Base-by-base conservation (phyloP, 176 grass and related monocot species). In the Poa annua region DNA sequence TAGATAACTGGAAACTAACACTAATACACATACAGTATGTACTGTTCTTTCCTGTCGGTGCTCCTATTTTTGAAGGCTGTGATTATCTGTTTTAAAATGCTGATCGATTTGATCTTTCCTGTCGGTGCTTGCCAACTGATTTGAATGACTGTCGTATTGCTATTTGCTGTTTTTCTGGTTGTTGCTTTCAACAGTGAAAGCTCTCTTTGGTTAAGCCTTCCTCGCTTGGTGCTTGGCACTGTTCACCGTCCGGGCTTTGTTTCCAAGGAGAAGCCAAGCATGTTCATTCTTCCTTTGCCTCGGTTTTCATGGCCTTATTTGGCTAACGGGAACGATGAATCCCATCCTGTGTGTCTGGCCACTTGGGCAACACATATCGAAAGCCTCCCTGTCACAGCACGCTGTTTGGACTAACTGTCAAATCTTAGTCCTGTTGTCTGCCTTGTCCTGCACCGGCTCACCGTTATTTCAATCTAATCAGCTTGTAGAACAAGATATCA, bases 211-310 rank as follows among this genome's bases (percentile, higher is more conserved):
- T 13, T 13, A 26, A 61, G 24, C 22, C 11, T 13, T 61, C 22
- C 25, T 5, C 3, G 1, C 11, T 61, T 61, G 59, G 11, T 61
- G 59, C 59, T 26, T 61, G 59, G 57, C 13, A 0, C 13, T 33
- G 61, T 61, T 61, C 21, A 5, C 76, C 87, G 59, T 80, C 49
- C 48, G 69, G 76, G 87, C 87, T 71, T 59, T 66, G 35, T 75
- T 55, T n/a, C 57, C 56, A n/a, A 48, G 47, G 74, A 66, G 57
- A 64, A 35, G 62, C 74, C 55, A 29, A 34, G 20, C 21, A 2
- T 26, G 22, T 29, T 61, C 24, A 4, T 61, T 26, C 4, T 61
- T 6, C 11, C 1, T 4, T 14, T 13, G 57, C 57, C 11, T 61
- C 44, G 11, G 44, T 47, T 49, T 5, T 3, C 47, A 49, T 49